These are phyloP conservation scores for Sporisorium reilianum DNA, from an alignment of 1,284 basidiomycete genomes.

Conservation along the genomic window DNA sequence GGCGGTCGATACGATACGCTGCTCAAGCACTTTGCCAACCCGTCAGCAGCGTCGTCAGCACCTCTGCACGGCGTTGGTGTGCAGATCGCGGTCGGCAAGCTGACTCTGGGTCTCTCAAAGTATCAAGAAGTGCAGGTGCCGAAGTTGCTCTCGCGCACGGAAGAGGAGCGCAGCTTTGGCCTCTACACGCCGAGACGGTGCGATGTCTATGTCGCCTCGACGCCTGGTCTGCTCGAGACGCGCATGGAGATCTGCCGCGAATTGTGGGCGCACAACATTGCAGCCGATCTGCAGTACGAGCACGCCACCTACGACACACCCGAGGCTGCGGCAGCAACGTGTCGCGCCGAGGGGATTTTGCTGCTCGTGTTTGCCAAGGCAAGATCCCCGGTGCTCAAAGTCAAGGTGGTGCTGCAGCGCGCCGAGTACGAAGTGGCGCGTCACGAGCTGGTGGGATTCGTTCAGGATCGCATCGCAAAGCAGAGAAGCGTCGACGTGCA, in stretches of 20 bases:
- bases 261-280: slow-evolving; percentile 84
- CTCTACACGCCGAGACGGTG: slow-evolving; percentile 87
- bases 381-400: slow-evolving; percentile 58
- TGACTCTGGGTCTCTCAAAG: slow-evolving; percentile 77
- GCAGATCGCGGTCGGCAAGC: slow-evolving; percentile 84
- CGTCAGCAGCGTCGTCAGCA: slow-evolving; percentile 56
- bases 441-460: slow-evolving; percentile 56
- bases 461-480: slow-evolving; percentile 58
- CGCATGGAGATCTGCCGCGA: slow-evolving; percentile 81
- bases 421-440: slow-evolving; percentile 61
- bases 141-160: slow-evolving; percentile 74
- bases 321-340: slow-evolving; percentile 58
- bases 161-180: slow-evolving; percentile 85
- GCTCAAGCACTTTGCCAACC: slow-evolving; percentile 76
- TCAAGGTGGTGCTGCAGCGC: slow-evolving; percentile 59
- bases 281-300: slow-evolving; percentile 85
- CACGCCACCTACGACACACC: slow-evolving; percentile 58
- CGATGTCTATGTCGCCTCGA: slow-evolving; percentile 79
- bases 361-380: slow-evolving; percentile 63
- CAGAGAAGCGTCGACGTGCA: slow-evolving; percentile 54
- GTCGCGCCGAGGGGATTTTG: slow-evolving; percentile 66
- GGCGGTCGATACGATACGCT: slow-evolving; percentile 85
- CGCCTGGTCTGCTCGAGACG: slow-evolving; percentile 80
- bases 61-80: slow-evolving; percentile 77
- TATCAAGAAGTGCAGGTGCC: slow-evolving; percentile 78